Evolutionary conservation across 164 flowering plant species (phyloP), one percentile per base, ranked within the genome.

Genomic region (Sedum album): DNA sequence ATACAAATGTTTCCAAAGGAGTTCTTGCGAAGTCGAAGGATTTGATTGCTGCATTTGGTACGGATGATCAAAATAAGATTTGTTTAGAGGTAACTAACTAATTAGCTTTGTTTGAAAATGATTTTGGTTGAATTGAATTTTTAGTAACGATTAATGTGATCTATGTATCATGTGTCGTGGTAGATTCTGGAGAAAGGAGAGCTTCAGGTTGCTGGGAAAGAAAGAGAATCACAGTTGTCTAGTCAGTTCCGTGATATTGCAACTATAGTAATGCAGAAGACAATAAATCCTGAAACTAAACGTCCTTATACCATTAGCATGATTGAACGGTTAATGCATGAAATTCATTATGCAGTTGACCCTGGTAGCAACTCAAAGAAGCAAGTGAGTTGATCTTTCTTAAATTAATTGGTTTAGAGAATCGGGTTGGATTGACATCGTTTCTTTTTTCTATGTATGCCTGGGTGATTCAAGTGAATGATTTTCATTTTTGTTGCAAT

Each of bases 281-380:
- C 99, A 2, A 79, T 86, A 61, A 91, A 94, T 73, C 82, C 93
- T 51, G 96, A 94, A 71, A 94, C 97, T 31, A 86, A 86, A 65
- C 82, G 83, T 2, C 99, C 97, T 17, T 91, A 94, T 67, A 94
- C 97, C 0, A 94, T 91, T 68, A 94, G 94, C 83, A 90, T 91
- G 99, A 91, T 94, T 74, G 99, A 91, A 75, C 83, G 96, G 18
- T 82, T 94, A n/a, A 90, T 94, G 99, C 97, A 86, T 77, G 99
- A 94, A 69, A 94, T 90, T 28, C 97, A 94, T 77, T 94, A 87
- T 72, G 96, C 97, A 46, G 93, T 94, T 41, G 99, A 94, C 79
- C 90, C 91, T 38, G 73, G 82, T 75, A 84, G 79, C 80, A 91
- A 83, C 81, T 94, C 99, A 10, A 94, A 94, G 86, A 94, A 94